Evolutionary conservation across 768 basidiomycete species (phyloP).

Genomic region (Trametes cingulata): DNA sequence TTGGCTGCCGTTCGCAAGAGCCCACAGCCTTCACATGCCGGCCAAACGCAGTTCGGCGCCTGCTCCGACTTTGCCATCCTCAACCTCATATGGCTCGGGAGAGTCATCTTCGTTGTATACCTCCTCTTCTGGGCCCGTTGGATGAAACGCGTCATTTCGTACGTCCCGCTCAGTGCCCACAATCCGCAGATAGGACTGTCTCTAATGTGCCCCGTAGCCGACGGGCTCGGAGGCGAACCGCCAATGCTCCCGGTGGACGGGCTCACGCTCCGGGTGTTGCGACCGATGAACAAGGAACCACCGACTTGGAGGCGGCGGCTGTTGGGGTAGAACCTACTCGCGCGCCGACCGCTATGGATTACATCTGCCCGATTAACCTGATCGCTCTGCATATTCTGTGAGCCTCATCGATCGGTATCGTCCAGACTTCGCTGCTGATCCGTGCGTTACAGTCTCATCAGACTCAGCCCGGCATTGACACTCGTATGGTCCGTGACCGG

Average conservation of each 20-base stretch:
- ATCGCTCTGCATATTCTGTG: constrained; percentile 5
- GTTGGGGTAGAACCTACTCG: not conserved
- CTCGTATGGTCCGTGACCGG: constrained; percentile 5
- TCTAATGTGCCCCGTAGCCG: not conserved
- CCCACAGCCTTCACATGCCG: not conserved
- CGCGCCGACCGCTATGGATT: not conserved
- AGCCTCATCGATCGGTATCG: not conserved
- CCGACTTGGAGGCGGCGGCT: not conserved
- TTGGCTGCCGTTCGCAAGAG: constrained; percentile 1
- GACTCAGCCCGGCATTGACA: constrained; percentile 5
- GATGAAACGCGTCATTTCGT: not conserved
- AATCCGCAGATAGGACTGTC: no score
- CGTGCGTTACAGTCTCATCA: not conserved
- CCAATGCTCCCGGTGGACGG: not conserved
- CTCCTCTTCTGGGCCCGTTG: constrained; percentile 9
- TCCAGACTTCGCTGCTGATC: not conserved
- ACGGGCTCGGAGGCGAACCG: not conserved
- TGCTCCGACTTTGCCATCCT: constrained; percentile 9
- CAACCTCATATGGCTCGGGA: constrained; percentile 13
- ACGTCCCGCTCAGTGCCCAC: not conserved
- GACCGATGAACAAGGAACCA: not conserved
- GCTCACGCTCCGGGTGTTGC: no score
- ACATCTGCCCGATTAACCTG: constrained; percentile 5
- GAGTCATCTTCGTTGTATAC: constrained; percentile 6
- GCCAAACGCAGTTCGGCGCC: constrained; percentile 3